Base-by-base conservation (phyloP, 2,329 filamentous ascomycete species). In the Neofusicoccum ribis region DNA sequence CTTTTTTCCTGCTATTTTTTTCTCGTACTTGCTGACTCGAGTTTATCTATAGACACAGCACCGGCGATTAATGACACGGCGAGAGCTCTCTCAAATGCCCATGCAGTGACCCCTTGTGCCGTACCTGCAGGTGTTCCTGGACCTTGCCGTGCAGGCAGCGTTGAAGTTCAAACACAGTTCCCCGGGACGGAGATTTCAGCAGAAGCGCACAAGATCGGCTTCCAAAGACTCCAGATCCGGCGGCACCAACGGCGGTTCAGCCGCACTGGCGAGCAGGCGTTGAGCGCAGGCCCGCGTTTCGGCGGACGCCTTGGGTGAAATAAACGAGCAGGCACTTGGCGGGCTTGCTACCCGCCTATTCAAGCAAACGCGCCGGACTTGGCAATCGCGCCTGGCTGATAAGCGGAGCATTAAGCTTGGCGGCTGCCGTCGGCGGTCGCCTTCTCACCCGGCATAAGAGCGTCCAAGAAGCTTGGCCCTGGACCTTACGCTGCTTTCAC, bases 381-480 rank as follows among this genome's bases (percentile, higher is more conserved):
- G 52, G 37, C 52, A 39, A 27, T 12, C 12, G 51, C 4, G n/a
- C 23, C 17, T 20, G 12, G 15, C n/a, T 56, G 52, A 56, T 56
- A 56, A 56, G 52, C 52, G 52, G 20, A 43, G 20, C 52, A 56
- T 56, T 31, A 56, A 31, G 37, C 52, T 56, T 56, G 52, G 52
- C 52, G n/a, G 14, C 11, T 9, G 12, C 51, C 37, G n/a, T 43
- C 51, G 20, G 49, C 49, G 27, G 31, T 39, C 17, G 50, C 50
- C 50, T 52, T 12, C 34, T 39, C 50, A 14, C 5, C 49, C 14
- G 27, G 11, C 6, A 41, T n/a, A 23, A 43, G 37, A 54, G 12
- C 34, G 7, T 11, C 52, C 52, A 56, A 56, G 52, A 56, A 43
- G 20, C 52, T 56, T 56, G 52, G 52, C 52, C 23, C n/a, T 17